Evolutionary conservation across 176 grass and related monocot genomes (phyloP).

Genomic region (Aegilops longissima): DNA sequence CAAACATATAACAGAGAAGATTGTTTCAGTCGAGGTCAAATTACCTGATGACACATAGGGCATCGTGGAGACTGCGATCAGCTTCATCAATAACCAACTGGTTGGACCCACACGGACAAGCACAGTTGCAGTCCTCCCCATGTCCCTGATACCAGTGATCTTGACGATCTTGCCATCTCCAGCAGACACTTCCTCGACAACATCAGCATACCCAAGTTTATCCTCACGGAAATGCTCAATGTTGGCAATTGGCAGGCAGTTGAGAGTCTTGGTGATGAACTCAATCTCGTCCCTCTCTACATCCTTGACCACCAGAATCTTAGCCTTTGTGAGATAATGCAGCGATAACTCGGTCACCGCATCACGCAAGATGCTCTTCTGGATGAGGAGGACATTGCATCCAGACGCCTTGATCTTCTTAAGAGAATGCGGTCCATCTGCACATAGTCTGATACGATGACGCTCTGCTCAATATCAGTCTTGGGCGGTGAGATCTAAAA

Average conservation of each 20-base stretch:
- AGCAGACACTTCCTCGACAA: constrained; percentile 83
- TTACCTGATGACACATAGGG: constrained; percentile 94
- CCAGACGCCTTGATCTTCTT: constrained; percentile 91
- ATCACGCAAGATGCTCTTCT: constrained; percentile 91
- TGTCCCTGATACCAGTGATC: constrained; percentile 78
- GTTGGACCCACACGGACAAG: constrained; percentile 74
- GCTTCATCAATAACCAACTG: constrained; percentile 94
- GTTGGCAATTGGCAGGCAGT: constrained; percentile 90
- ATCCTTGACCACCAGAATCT: constrained; percentile 89
- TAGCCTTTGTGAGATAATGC: constrained; percentile 90
- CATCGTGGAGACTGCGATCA: constrained; percentile 94
- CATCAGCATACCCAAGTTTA: constrained; percentile 79
- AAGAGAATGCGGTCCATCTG: constrained; percentile 95
- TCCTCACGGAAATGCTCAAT: constrained; percentile 93
- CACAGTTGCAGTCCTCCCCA: constrained; percentile 82
- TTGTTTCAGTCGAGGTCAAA: neutral
- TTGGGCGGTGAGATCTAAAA: constrained; percentile 92
- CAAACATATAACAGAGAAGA: neutral
- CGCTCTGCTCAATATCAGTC: constrained; percentile 94
- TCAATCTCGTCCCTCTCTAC: constrained; percentile 98
- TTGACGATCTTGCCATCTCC: constrained; percentile 87
- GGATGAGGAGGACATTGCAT: constrained; percentile 90
- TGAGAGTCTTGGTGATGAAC: constrained; percentile 90
- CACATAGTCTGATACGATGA: constrained; percentile 75
- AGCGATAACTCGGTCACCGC: constrained; percentile 87